Evolutionary conservation across 2,329 filamentous ascomycete genomes (phyloP).

Genomic region (Pseudogymnoascus sp.): DNA sequence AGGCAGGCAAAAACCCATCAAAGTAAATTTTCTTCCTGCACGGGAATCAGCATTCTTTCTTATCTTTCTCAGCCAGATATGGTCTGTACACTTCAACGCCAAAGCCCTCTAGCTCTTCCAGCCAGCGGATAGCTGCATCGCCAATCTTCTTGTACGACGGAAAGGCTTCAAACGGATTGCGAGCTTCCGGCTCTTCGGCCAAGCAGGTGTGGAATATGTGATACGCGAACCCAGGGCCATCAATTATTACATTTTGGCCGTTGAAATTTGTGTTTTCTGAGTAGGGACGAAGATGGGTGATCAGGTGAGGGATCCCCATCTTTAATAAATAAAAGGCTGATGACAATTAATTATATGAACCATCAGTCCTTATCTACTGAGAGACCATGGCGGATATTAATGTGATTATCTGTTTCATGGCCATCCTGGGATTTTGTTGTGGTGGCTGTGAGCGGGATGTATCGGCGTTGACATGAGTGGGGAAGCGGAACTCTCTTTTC

Average conservation of each 20-base stretch:
- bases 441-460: conserved; percentile 1
- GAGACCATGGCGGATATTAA: not conserved
- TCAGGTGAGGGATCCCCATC: conserved; percentile 56
- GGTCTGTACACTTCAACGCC: conserved; percentile 52
- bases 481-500: conserved; percentile 1
- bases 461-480: conserved; percentile 5
- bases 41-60: conserved; percentile 15
- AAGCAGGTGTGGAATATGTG: conserved; percentile 55
- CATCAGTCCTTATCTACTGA: not conserved
- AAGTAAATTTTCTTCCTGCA: conserved; percentile 66
- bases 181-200: conserved; percentile 27
- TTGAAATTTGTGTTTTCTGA: conserved; percentile 35
- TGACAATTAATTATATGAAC: not conserved
- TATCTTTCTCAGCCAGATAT: conserved; percentile 9
- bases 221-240: conserved; percentile 73
- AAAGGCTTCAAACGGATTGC: conserved; percentile 41
- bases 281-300: conserved; percentile 44
- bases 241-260: conserved; percentile 46
- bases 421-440: not conserved
- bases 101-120: conserved; percentile 47
- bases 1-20: conserved; percentile 66
- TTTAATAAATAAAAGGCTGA: conserved; percentile 8
- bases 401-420: not conserved
- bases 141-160: conserved; percentile 58
- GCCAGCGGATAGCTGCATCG: conserved; percentile 48